Evolutionary conservation across 1,139 yeast genomes (phyloP).

Genomic region (Hansenula lynferdii): DNA sequence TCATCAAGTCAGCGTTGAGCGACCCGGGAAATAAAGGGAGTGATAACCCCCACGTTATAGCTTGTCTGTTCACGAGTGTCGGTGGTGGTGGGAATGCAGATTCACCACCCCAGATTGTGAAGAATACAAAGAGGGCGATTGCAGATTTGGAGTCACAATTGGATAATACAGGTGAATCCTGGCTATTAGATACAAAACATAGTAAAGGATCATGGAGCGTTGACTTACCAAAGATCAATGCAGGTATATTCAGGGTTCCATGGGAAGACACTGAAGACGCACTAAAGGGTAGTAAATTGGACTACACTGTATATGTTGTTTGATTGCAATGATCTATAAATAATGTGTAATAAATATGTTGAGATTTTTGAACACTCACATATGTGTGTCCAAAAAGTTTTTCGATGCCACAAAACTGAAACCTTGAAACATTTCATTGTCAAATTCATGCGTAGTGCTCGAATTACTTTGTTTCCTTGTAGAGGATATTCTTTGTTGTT

Average conservation of each 20-base stretch:
- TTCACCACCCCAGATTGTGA: constrained; percentile 39
- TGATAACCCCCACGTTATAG: constrained; percentile 36
- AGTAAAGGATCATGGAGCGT: constrained; percentile 8
- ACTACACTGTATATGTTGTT: constrained; percentile 40
- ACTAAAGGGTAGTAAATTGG: constrained; percentile 29
- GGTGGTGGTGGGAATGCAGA: constrained; percentile 34
- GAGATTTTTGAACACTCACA: neutral
- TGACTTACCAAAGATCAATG: constrained; percentile 69
- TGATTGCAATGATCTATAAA: constrained; percentile 2
- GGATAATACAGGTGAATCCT: constrained; percentile 7
- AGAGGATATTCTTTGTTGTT: neutral
- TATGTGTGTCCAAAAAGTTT: constrained; percentile 9
- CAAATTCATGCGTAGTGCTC: neutral
- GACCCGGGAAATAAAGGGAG: constrained; percentile 26
- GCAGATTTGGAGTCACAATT: constrained; percentile 39
- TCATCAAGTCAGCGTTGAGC: constrained; percentile 36
- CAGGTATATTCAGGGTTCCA: constrained; percentile 77
- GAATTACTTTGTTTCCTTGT: neutral
- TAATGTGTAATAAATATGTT: no score
- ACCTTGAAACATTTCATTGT: constrained; percentile 16
- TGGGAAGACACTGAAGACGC: constrained; percentile 64
- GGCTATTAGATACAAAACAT: neutral
- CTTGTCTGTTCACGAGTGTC: constrained; percentile 63
- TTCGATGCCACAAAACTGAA: constrained; percentile 20
- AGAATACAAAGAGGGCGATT: constrained; percentile 44